Conservation (phyloP, 1,284 basidiomycete species). For the Puccinia hordei region DNA sequence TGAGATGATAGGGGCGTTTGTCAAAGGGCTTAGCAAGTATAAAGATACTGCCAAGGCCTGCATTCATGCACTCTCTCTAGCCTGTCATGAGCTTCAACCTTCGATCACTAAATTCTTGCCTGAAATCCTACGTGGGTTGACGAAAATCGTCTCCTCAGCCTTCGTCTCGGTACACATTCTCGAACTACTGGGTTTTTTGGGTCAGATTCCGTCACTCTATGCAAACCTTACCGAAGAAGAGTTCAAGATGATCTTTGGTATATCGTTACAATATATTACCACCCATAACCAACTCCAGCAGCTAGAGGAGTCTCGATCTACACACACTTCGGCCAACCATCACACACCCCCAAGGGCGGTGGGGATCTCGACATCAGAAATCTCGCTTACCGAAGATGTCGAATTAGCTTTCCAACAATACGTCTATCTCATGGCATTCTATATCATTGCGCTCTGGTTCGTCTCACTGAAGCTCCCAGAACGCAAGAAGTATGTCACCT, state of each 20-base stretch:
- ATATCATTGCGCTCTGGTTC: slow-evolving; percentile 87
- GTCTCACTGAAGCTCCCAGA: slow-evolving; percentile 82
- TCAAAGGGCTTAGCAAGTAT: slow-evolving; percentile 72
- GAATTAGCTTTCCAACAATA: slow-evolving; percentile 57
- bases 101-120: slow-evolving; percentile 80
- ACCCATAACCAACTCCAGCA: slow-evolving; percentile 69
- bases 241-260: slow-evolving; percentile 91
- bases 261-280: slow-evolving; percentile 91
- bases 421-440: slow-evolving; percentile 60
- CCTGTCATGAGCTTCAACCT: slow-evolving; percentile 82
- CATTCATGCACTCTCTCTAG: slow-evolving; percentile 83
- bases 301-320: slow-evolving; percentile 52
- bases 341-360: slow-evolving; percentile 60
- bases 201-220: slow-evolving; percentile 76
- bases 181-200: slow-evolving; percentile 84
- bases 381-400: slow-evolving; percentile 26
- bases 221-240: slow-evolving; percentile 90
- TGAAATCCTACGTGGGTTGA: slow-evolving; percentile 81
- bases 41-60: slow-evolving; percentile 83
- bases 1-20: slow-evolving; percentile 79
- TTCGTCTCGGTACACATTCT: slow-evolving; percentile 94
- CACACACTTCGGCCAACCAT: not conserved
- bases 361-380: slow-evolving; percentile 30
- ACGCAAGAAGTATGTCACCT: slow-evolving; percentile 77
- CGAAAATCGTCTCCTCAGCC: slow-evolving; percentile 91